Evolutionary conservation across 352 stramenopile genomes (phyloP).

Genomic region (Phytophthora sp.): DNA sequence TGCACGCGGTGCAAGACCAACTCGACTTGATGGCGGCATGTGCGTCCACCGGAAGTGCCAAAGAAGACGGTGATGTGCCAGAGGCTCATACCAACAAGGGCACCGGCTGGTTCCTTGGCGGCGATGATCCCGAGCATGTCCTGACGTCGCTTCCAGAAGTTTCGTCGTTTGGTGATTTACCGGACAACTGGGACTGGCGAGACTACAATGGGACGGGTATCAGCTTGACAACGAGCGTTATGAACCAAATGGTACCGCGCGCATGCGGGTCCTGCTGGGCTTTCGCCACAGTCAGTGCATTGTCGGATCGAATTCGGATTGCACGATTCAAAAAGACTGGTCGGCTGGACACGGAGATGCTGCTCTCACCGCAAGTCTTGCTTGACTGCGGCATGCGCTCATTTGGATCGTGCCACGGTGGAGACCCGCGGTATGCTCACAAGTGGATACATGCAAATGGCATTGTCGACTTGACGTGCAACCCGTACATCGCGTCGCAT

Average conservation of each 20-base stretch:
- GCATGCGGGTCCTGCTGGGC: conserved; percentile 83
- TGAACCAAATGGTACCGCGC: conserved; percentile 84
- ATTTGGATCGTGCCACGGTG: conserved; percentile 79
- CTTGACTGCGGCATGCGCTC: conserved; percentile 84
- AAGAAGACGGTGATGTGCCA: conserved; percentile 23
- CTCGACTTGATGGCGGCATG: conserved; percentile 61
- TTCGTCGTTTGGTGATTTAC: conserved; percentile 64
- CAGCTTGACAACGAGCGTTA: conserved; percentile 69
- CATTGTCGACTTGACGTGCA: conserved; percentile 84
- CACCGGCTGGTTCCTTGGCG: conserved; percentile 65
- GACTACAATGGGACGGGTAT: conserved; percentile 83
- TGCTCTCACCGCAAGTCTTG: conserved; percentile 73
- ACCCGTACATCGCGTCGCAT: conserved; percentile 82
- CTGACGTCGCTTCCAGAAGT: conserved; percentile 49
- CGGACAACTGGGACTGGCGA: conserved; percentile 78
- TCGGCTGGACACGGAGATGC: conserved; percentile 56
- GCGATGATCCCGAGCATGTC: conserved; percentile 65
- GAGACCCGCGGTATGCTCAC: conserved; percentile 80
- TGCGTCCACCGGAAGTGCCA: conserved; percentile 22
- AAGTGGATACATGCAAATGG: conserved; percentile 88
- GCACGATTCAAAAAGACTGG: conserved; percentile 66
- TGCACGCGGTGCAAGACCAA: conserved; percentile 59
- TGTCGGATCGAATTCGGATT: conserved; percentile 85
- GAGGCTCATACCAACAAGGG: conserved; percentile 43
- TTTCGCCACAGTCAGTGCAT: conserved; percentile 68